Conservation (phyloP, 2,329 filamentous ascomycete genomes). For the Aureobasidium musti region DNA sequence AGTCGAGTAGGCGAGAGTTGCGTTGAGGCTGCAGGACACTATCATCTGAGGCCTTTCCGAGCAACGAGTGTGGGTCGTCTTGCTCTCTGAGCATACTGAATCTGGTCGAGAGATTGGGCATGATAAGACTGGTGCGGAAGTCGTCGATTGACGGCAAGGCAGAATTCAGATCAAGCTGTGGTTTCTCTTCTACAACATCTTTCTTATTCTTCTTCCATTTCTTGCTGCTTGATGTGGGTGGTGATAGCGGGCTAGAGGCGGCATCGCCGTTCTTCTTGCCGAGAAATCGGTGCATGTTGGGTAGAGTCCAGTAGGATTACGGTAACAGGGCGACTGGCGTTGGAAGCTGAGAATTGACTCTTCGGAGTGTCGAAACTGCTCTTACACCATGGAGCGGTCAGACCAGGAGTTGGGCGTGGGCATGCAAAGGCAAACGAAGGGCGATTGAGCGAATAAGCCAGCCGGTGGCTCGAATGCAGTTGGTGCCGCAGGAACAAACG, state of each 20-base stretch:
- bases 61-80: slow-evolving; percentile 82
- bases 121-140: slow-evolving; percentile 91
- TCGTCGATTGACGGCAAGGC: slow-evolving; percentile 82
- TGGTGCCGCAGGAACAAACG: slow-evolving; percentile 11
- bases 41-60: slow-evolving; percentile 94
- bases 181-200: slow-evolving; percentile 56
- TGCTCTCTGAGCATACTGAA: slow-evolving; percentile 98
- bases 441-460: slow-evolving; percentile 11
- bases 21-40: slow-evolving; percentile 84
- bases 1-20: slow-evolving; percentile 74
- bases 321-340: neutral
- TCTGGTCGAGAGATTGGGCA: slow-evolving; percentile 90
- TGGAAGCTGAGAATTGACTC: neutral
- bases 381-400: slow-evolving; percentile 13
- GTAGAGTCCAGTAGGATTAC: neutral
- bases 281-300: slow-evolving; percentile 73
- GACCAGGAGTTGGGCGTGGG: slow-evolving; percentile 4
- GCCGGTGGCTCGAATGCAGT: slow-evolving; percentile 8
- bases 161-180: slow-evolving; percentile 68
- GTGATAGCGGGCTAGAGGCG: slow-evolving; percentile 34
- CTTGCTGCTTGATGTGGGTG: slow-evolving; percentile 33
- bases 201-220: slow-evolving; percentile 57
- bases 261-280: slow-evolving; percentile 68
- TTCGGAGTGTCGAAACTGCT: slow-evolving; percentile 1
- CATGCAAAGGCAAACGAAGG: slow-evolving; percentile 26